Base-by-base conservation (phyloP, 805 yeast genomes). In the Wickerhamomyces mucosus region DNA sequence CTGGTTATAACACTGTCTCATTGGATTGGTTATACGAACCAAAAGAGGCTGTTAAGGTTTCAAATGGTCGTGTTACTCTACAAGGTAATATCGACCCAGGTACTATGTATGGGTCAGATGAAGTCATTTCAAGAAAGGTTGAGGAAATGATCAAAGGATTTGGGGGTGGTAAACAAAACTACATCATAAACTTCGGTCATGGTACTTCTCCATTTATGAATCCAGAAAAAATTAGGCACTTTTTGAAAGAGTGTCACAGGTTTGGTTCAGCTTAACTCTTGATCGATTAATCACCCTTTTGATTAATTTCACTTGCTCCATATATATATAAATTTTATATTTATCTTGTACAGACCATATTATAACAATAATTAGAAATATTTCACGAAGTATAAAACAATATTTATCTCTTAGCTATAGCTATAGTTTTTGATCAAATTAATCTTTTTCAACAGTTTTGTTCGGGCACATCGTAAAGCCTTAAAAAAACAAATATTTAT, bases 31-130 rank as follows among this genome's bases (percentile, higher is more conserved):
- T 75, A 23, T 78, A 77, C 61, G 78, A 71, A 43, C 97, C 97
- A 11, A 72, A 65, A 26, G 84, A 82, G 39, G 96, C 97, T 3
- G 84, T 81, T 17, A 69, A 72, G 48, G 67, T 78, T 11, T 76
- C 75, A 39, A 67, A 72, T 16, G 84, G 82, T 21, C 72, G 95
- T 57, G 84, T 83, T 29, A 72, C 84, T 6, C 63, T 92, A 46
- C 98, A 92, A 62, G 98, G 98, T 34, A 92, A 92, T 57, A 60
- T 92, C 36, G 98, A 92, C 49, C 98, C 98, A 3, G 96, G 97
- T 42, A 75, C 71, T 35, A 86, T 89, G 52, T 92, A 92, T 55
- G 98, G 98, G 12, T 67, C 92, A 4, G 73, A 78, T 34, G 95
- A 82, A 54, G 65, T 69, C 21, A 92, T 92, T 45, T 64, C 89